A percentile compares a stretch with the other conserved stretches of the same genome.
These are phyloP conservation scores for Ascochyta clinopodiicola DNA, from an alignment of 2,329 filamentous ascomycete species.

Conservation along the genomic window DNA sequence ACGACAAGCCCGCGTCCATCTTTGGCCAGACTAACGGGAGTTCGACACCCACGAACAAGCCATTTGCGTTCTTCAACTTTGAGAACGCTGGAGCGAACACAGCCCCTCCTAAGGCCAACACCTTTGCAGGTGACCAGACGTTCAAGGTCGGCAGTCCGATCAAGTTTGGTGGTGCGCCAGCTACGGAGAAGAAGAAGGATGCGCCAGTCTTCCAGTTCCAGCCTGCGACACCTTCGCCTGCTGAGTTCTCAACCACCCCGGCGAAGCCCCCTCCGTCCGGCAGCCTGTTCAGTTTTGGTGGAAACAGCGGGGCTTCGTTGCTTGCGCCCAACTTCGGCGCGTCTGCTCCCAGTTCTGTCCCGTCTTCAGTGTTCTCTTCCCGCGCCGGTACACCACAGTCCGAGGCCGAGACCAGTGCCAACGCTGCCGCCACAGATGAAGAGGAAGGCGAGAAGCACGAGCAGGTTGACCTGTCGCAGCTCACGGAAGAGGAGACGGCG, in stretches of 20 bases:
- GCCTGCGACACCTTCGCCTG: conserved; percentile 33
- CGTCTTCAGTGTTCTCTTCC: conserved; percentile 42
- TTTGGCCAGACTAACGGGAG: conserved; percentile 34
- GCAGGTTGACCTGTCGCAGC: conserved; percentile 40
- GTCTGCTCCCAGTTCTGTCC: conserved; percentile 31
- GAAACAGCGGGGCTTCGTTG: conserved; percentile 24
- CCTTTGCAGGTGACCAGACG: conserved; percentile 45
- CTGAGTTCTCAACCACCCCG: conserved; percentile 37
- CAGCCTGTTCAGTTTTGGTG: conserved; percentile 34
- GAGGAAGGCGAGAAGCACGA: conserved; percentile 38
- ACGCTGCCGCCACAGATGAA: conserved; percentile 35
- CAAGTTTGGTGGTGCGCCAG: conserved; percentile 39
- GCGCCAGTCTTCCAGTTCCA: conserved; percentile 36
- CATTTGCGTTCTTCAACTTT: conserved; percentile 40
- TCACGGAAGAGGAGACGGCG: conserved; percentile 42
- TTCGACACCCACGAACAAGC: conserved; percentile 36
- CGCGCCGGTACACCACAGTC: conserved; percentile 47
- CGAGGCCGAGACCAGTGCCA: conserved; percentile 41
- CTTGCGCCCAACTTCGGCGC: conserved; percentile 27
- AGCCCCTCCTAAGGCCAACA: conserved; percentile 35
- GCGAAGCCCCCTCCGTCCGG: conserved; percentile 31
- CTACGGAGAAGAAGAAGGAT: conserved; percentile 31
- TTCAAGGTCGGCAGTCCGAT: conserved; percentile 46
- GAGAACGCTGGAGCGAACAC: conserved; percentile 34
- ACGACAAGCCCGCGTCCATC: conserved; percentile 17